Evolutionary conservation across 352 stramenopile genomes (phyloP), one percentile per base, ranked within the genome.

Genomic region (Pythium biforme): DNA sequence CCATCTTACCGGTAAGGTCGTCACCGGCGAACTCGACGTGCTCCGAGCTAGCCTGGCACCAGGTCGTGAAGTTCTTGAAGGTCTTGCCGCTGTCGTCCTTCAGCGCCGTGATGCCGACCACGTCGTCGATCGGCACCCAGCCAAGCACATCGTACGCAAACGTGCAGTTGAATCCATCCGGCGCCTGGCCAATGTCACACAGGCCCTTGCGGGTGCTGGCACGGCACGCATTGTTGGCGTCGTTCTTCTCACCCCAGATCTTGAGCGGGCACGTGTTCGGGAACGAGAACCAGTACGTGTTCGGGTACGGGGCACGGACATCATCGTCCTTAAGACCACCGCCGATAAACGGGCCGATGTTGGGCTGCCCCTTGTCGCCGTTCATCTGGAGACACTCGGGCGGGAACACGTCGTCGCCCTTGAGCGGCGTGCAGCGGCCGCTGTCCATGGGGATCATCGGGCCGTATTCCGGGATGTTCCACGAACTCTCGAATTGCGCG

Each of bases 101-200:
- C 17, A 89, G 67, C 14, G 52, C 61, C 11, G 83, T 91, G 68
- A 93, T 91, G 6, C 83, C 83, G 2, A 93, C 83, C 23, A 93
- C 62, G 47, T 93, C 83, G 48, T 93, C 83, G 51, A 93, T 88
- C 15, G 83, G 67, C 17, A 93, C 77, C 79, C 79, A 91, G 27
- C 84, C 84, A 0, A 94, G 37, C 40, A 94, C 78, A 55, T 85
- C 86, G 77, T 94, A 94, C 22, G 80, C 70, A 37, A 85, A 94
- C 14, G 81, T 94, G 55, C 84, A 94, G 19, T 83, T 73, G 0
- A 94, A 73, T 14, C 84, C 82, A 45, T 92, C 74, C 0, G 84
- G 84, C 4, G 73, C 72, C n/a, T 76, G 39, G 20, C 82, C 82
- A 25, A 81, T 75, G 26, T 64, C 47, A 55, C 84, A 91, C 50